Evolutionary conservation across 495 filamentous ascomycete species (phyloP).

Genomic region (Collariella sp.): DNA sequence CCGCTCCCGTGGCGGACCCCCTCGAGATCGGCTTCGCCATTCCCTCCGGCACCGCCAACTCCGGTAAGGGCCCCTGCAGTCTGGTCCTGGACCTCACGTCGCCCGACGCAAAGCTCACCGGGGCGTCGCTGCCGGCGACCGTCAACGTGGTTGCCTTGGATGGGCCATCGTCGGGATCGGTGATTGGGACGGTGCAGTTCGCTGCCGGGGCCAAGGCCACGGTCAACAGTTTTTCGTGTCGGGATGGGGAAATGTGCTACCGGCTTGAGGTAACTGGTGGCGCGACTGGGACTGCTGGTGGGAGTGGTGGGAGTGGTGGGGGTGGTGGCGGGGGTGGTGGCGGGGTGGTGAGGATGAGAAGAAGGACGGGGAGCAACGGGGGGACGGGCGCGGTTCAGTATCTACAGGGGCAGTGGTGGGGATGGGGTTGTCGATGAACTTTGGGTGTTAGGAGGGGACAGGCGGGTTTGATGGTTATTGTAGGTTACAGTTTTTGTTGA

Average conservation of each 20-base stretch:
- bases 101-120: not conserved
- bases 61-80: conserved; percentile 16
- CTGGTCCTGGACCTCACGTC: conserved; percentile 16
- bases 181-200: conserved; percentile 23
- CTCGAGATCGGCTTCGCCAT: conserved; percentile 20
- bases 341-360: not conserved
- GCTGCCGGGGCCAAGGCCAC: conserved; percentile 1
- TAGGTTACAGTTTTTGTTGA: too few relatives aligned
- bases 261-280: conserved; percentile 12
- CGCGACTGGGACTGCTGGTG: not conserved
- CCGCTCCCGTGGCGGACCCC: not conserved
- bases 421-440: not conserved
- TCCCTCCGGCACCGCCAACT: conserved; percentile 9
- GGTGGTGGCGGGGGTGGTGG: not conserved
- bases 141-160: conserved; percentile 25
- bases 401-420: not conserved
- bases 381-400: not conserved
- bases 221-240: conserved; percentile 26
- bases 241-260: conserved; percentile 19
- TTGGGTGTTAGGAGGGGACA: not conserved
- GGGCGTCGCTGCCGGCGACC: conserved; percentile 10
- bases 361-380: not conserved
- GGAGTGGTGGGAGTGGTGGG: not conserved
- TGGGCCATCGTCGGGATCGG: conserved; percentile 19
- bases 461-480: too few relatives aligned